Base-by-base conservation (phyloP, 192 early-diverging fungal species). In the Coemansia sp. region DNA sequence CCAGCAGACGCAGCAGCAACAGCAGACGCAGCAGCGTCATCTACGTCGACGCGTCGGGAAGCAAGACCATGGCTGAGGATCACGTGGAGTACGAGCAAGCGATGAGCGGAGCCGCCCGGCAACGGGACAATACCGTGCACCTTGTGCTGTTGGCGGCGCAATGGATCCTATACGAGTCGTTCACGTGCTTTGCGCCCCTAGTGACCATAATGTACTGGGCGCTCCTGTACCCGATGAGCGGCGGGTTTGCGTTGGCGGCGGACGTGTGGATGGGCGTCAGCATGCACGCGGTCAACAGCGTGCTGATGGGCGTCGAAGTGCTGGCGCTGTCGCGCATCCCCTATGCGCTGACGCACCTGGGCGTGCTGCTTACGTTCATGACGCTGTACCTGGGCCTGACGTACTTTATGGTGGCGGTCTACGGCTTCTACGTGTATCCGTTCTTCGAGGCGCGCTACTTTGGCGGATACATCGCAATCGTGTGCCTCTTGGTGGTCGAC, bases 391-490 rank as follows among this genome's bases (percentile, higher is more conserved):
- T 80, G 58, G 77, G 50, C 1, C 60, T 80, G 40, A 69, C 59
- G 38, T 80, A 80, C 54, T 63, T 80, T 63, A 80, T 80, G 77
- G 73, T 80, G 32, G 69, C 55, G 9, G 69, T 69, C 11, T 80
- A 80, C 33, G 77, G 40, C 5, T 80, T 80, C 38, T 80, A 80
- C 48, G 77, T 80, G 41, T 80, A 80, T 46, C 77, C 77, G 60
- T 80, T 80, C 38, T 80, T 80, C 19, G 72, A 71, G 23, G 34
- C 59, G 1, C 29, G 55, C 38, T 80, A 67, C 25, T 80, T 80
- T 59, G 73, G 68, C 46, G 73, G 69, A 4, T 74, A 71, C 32
- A 65, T 80, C 3, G 72, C 63, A 1, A 19, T 80, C 6, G 46
- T 80, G 11, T 80, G 77, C 19, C 22, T 75, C 33, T 36, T 80